Evolutionary conservation across 164 flowering plant genomes (phyloP).

Genomic region (Nelumbo lutea): DNA sequence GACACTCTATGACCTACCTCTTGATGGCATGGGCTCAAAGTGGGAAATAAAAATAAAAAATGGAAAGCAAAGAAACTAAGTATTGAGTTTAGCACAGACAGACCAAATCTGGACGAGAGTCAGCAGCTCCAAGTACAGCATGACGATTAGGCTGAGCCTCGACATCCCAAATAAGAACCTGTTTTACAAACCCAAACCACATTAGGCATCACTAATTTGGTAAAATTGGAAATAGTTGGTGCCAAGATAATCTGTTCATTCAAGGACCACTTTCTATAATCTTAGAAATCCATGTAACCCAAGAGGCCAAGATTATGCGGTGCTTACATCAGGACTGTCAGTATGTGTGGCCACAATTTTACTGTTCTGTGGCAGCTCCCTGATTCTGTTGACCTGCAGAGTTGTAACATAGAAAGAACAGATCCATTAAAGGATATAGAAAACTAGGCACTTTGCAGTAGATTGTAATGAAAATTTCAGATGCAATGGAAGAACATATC

Average conservation of each 20-base stretch:
- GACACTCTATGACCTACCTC: too few species aligned
- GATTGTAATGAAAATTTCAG: neutral
- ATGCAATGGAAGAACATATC: neutral
- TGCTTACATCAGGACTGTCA: conserved; percentile 84
- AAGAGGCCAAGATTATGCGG: neutral
- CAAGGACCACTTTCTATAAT: neutral
- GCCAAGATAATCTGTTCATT: neutral
- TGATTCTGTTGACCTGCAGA: conserved; percentile 89
- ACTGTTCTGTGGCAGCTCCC: conserved; percentile 89
- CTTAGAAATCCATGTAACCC: neutral
- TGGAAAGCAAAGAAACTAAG: neutral
- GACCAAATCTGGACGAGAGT: conserved; percentile 84
- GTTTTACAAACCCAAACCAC: conserved; percentile 6
- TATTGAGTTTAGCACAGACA: conserved; percentile 1
- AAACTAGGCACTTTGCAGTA: neutral
- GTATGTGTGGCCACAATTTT: conserved; percentile 95
- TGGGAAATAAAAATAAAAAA: neutral
- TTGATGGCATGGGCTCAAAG: too few species aligned
- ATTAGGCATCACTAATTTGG: neutral
- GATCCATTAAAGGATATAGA: neutral
- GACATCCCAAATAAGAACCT: conserved; percentile 97
- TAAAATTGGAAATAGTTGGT: neutral
- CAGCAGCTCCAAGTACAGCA: conserved; percentile 78
- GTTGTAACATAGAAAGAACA: neutral
- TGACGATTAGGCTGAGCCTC: conserved; percentile 94